Evolutionary conservation across 1,284 basidiomycete species (phyloP), one percentile per base, ranked within the genome.

Genomic region (Tylopilus sp.): DNA sequence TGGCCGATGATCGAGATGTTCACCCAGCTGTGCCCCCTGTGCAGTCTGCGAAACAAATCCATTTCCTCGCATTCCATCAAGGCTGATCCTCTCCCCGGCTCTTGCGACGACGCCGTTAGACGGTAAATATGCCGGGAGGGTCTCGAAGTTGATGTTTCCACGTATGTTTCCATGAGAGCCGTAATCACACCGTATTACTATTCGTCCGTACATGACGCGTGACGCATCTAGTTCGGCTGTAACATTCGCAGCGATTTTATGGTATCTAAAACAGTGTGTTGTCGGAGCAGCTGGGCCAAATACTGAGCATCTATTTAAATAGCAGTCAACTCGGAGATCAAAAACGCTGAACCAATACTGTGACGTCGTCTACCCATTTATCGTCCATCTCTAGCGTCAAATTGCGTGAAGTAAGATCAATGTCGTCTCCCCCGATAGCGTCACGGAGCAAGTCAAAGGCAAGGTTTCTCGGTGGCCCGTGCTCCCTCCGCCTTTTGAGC

Each of bases 1-100:
- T 86, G 83, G 83, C 82, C 83, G 6, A 86, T 86, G 80, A 75
- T 78, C 7, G 83, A 86, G 63, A 74, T 81, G 37, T 86, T 85
- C 65, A 70, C 75, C 42, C 75, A 75, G 26, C 65, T 83, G 30
- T 86, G 84, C 58, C 83, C 83, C 5, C 59, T 80, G 5, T 86
- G 84, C 67, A 79, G 72, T 54, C 60, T 71, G 38, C 67, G 62
- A 53, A 63, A 53, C 49, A 66, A 62, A 50, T 50, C 60, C 17
- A 56, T 33, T 18, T 30, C 53, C 4, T 54, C 55, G 1, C 59
- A 61, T 48, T 29, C 62, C 20, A 35, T 52, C 48, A 66, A 58
- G 50, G 44, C 51, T 14, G 62, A 62, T 20, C 38, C 55, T 24
- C 20, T 26, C 15, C 59, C 21, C 21, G 6, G 21, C 21, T 3